phyloP scores from a whole-genome alignment of 495 filamentous ascomycete genomes.

The Neurospora sp. region DNA sequence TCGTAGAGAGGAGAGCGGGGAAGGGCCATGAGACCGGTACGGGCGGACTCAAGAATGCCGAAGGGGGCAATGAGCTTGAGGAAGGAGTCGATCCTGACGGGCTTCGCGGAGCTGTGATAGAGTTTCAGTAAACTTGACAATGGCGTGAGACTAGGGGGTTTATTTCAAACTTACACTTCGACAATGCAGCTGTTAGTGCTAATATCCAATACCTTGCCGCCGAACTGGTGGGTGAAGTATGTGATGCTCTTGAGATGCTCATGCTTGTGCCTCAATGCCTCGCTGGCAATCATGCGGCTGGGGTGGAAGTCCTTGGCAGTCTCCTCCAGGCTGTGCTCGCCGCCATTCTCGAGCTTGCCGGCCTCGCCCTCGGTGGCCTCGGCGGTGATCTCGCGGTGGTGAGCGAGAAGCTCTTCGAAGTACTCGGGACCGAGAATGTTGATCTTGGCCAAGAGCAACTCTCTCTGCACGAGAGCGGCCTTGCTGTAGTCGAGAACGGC shows the following conservation, averaged over 20 bases:
- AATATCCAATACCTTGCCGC: conserved; percentile 94
- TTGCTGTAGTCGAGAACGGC: conserved; percentile 93
- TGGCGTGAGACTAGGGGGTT: background rate
- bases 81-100: conserved; percentile 88
- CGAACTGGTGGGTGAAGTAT: conserved; percentile 92
- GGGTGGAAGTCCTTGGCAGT: conserved; percentile 71
- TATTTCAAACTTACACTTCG: conserved; percentile 63
- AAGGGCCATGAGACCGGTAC: conserved; percentile 92
- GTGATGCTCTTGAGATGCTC: conserved; percentile 93
- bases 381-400: conserved; percentile 70
- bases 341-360: conserved; percentile 17
- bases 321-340: conserved; percentile 25
- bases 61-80: conserved; percentile 94
- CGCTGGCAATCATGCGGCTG: conserved; percentile 66
- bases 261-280: conserved; percentile 90
- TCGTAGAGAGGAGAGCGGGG: conserved; percentile 81
- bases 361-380: background rate
- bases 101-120: conserved; percentile 70
- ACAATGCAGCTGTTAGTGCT: conserved; percentile 98
- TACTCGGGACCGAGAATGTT: conserved; percentile 93
- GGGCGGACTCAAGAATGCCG: conserved; percentile 87
- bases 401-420: conserved; percentile 89
- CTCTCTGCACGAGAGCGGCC: conserved; percentile 88
- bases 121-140: conserved; percentile 4
- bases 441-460: conserved; percentile 92